phyloP scores from a whole-genome alignment of 768 basidiomycete genomes.

The Rhodotorula paludigena region DNA sequence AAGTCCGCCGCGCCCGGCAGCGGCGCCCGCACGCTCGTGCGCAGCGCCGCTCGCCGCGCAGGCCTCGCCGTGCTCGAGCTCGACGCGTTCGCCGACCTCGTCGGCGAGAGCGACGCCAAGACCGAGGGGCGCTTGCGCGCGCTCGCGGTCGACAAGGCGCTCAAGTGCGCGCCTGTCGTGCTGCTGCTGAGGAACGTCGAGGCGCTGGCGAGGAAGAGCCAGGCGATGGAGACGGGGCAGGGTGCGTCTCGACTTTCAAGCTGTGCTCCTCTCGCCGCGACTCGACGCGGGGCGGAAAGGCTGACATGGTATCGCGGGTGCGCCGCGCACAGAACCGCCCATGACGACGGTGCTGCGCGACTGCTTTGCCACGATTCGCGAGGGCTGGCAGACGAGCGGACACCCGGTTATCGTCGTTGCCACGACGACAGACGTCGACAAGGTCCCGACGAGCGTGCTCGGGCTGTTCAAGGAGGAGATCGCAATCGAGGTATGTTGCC shows the following conservation, averaged over 20 bases:
- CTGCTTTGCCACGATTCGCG: constrained; percentile 58
- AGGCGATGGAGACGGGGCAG: constrained; percentile 61
- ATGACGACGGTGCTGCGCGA: constrained; percentile 61
- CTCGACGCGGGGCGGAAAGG: neutral
- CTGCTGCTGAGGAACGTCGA: constrained; percentile 74
- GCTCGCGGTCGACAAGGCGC: constrained; percentile 66
- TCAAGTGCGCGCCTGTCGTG: constrained; percentile 74
- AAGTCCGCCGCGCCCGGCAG: constrained; percentile 72
- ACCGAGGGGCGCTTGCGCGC: constrained; percentile 69
- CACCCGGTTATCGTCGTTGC: constrained; percentile 72
- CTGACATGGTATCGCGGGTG: neutral
- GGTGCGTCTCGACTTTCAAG: constrained; percentile 49
- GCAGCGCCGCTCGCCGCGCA: constrained; percentile 50
- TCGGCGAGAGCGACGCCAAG: constrained; percentile 70
- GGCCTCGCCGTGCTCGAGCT: constrained; percentile 82
- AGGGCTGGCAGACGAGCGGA: constrained; percentile 59
- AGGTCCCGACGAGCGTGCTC: constrained; percentile 60
- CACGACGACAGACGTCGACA: constrained; percentile 64
- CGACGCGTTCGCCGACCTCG: constrained; percentile 74
- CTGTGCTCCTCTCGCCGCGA: too few relatives aligned
- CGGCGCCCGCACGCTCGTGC: constrained; percentile 69
- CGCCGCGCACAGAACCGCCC: constrained; percentile 53
- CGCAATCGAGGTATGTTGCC: constrained; percentile 58
- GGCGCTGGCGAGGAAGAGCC: constrained; percentile 67
- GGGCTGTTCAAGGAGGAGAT: constrained; percentile 82